These are phyloP conservation scores for Fomitopsis betulina DNA, from an alignment of 1,284 basidiomycete species.

Conservation along the genomic window DNA sequence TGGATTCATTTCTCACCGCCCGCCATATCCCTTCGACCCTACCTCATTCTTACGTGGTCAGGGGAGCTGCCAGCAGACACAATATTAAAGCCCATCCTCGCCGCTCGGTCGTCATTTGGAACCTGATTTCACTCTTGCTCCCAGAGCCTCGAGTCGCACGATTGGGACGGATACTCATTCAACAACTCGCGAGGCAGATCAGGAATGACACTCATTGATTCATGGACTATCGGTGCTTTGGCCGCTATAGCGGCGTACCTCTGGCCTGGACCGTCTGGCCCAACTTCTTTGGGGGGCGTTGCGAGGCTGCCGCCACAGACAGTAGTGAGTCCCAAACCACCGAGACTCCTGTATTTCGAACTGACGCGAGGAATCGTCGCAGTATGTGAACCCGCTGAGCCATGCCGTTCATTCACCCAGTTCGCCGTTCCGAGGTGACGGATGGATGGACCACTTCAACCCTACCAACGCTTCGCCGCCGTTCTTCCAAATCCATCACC, in stretches of 20 bases:
- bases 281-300: neutral
- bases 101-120: neutral
- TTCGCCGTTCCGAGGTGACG: constrained; percentile 25
- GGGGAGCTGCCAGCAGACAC: neutral
- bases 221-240: neutral
- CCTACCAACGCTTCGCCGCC: constrained; percentile 44
- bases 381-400: constrained; percentile 28
- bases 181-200: neutral
- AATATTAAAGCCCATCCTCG: neutral
- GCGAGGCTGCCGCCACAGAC: constrained; percentile 19
- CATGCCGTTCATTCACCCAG: constrained; percentile 28
- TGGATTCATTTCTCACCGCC: neutral
- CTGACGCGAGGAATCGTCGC: neutral
- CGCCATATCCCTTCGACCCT: neutral
- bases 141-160: neutral
- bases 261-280: neutral
- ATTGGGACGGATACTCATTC: no score
- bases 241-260: constrained; percentile 3
- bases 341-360: neutral
- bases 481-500: constrained; percentile 69
- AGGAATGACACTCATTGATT: neutral
- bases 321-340: constrained; percentile 14
- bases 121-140: neutral
- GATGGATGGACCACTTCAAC: constrained; percentile 28
- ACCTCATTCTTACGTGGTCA: neutral